phyloP scores from a whole-genome alignment of 331 rosid species.

The Stylosanthes scabra region DNA sequence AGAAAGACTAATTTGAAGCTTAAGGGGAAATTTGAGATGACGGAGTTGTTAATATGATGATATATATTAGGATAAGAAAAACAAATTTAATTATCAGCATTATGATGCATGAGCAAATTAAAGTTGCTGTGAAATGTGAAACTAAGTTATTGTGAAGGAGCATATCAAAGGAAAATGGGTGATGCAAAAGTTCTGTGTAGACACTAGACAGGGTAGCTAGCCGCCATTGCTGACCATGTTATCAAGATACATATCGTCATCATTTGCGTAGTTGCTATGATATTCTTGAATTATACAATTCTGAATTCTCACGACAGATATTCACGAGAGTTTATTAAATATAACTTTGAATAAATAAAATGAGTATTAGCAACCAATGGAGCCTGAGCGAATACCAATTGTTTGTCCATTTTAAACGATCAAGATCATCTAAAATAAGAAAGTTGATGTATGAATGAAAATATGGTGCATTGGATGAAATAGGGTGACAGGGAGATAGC shows the following conservation, averaged over 20 bases:
- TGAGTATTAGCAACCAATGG: neutral
- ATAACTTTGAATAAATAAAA: neutral
- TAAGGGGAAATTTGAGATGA: neutral
- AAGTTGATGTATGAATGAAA: too few species aligned
- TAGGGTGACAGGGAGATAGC: too few species aligned
- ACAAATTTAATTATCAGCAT: neutral
- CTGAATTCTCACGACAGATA: neutral
- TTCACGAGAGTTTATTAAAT: neutral
- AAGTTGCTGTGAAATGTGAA: neutral
- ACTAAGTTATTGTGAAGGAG: neutral
- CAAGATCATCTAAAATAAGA: too few species aligned
- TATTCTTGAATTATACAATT: neutral
- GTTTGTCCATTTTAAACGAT: too few species aligned
- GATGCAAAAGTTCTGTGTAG: constrained; percentile 1
- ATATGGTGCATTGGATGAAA: too few species aligned
- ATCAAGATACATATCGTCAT: neutral
- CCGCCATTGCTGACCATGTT: constrained; percentile 22
- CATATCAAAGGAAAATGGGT: neutral
- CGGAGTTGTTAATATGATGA: neutral
- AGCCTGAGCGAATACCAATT: too few species aligned
- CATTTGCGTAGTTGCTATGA: constrained; percentile 9
- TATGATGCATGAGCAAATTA: neutral
- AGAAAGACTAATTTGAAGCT: too few species aligned
- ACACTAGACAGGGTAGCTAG: neutral
- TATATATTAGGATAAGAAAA: neutral